Evolutionary conservation across 2,329 filamentous ascomycete genomes (phyloP), one percentile per base, ranked within the genome.

Genomic region (Arachnopeziza araneosa): DNA sequence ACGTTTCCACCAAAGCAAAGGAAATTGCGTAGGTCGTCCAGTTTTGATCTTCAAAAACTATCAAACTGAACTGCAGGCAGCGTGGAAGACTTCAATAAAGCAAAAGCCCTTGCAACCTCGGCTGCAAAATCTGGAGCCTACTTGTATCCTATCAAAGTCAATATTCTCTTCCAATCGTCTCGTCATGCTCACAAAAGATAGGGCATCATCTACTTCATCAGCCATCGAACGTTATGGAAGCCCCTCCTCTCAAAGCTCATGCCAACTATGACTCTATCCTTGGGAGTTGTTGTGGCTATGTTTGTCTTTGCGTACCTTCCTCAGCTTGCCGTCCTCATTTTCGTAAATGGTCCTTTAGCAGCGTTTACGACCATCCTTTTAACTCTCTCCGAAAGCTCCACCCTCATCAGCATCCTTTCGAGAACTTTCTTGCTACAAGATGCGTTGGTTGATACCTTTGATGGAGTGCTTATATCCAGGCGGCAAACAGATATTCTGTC

Each of bases 231-330:
- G 7, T 72, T 87, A 52, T 87, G 84, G 84, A 80, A 79, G 67
- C 84, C 84, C 1, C 80, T 87, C 51, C 65, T 80, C 48, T 81
- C 79, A 7, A 79, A 79, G 61, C 72, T 87, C 52, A 72, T 78
- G 1, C 82, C 83, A 2, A 91, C 88, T 26, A 67, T 96, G 55
- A 80, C 82, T 1, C 81, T 96, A 1, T 91, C 90, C 17, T 74
- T 87, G 10, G 83, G 84, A 52, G 86, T 97, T 52, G 87, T 93
- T 1, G 79, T 80, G 12, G 79, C 83, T 73, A 96, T 97, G 91
- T 97, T 98, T 75, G 78, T 89, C 67, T 86, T 97, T 72, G 89
- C 92, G 54, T 97, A 96, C 73, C 71, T 87, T 9, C 93, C 93
- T 0, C 93, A 97, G 77, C 83, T 91, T 24, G 89, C 91, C 0